Evolutionary conservation across 768 basidiomycete species (phyloP).

Genomic region (Postia placenta): DNA sequence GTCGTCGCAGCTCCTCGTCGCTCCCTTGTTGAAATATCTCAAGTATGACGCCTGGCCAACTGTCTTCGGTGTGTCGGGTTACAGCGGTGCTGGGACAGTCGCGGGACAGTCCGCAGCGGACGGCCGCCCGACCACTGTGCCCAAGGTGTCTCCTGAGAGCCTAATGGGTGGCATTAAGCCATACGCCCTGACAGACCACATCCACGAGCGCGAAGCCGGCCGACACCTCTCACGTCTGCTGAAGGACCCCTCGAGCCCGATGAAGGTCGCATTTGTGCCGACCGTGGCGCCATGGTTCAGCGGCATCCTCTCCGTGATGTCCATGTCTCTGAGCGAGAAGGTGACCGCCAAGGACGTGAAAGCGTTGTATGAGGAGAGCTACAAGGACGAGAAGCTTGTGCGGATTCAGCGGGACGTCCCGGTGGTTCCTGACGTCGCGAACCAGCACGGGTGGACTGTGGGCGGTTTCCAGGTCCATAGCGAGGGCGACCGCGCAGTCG

Average conservation of each 20-base stretch:
- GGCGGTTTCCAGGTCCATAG: constrained; percentile 95
- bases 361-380: constrained; percentile 71
- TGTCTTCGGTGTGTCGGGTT: constrained; percentile 90
- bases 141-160: constrained; percentile 77
- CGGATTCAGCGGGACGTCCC: constrained; percentile 65
- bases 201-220: constrained; percentile 95
- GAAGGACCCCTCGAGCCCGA: constrained; percentile 20
- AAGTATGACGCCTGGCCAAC: constrained; percentile 60
- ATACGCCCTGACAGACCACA: constrained; percentile 93
- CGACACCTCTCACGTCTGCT: constrained; percentile 70
- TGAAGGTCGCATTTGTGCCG: constrained; percentile 82
- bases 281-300: constrained; percentile 92
- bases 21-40: constrained; percentile 76
- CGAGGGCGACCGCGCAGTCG: constrained; percentile 82
- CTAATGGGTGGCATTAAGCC: constrained; percentile 74
- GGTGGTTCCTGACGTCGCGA: constrained; percentile 66
- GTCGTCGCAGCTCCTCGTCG: constrained; percentile 85
- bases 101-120: constrained; percentile 55
- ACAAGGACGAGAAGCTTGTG: constrained; percentile 69
- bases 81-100: constrained; percentile 91
- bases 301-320: constrained; percentile 86
- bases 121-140: constrained; percentile 65
- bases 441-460: constrained; percentile 82
- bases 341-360: constrained; percentile 70
- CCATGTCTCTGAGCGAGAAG: constrained; percentile 66